A percentile compares a stretch with the other conserved stretches of the same genome.
phyloP scores from a whole-genome alignment of 345 rosid species.

The Microthlaspi erraticum region DNA sequence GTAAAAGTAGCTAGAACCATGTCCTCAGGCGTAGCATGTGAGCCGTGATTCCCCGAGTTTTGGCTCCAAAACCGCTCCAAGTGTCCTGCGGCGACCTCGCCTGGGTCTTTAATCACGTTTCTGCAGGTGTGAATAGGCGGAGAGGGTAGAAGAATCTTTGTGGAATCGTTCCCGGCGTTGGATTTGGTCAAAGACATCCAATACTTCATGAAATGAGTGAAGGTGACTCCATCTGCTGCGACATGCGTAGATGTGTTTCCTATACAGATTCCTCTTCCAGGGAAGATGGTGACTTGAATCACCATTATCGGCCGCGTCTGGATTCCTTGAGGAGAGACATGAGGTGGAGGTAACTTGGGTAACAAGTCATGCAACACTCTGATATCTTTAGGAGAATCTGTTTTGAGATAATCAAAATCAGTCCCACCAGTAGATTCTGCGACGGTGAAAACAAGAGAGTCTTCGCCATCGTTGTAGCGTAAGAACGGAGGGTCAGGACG shows the following conservation, averaged over 20 bases:
- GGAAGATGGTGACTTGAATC: constrained; percentile 48
- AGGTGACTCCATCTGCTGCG: constrained; percentile 45
- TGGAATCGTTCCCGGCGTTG: not conserved
- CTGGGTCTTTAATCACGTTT: constrained; percentile 46
- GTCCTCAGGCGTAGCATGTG: constrained; percentile 12
- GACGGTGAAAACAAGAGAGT: constrained; percentile 39
- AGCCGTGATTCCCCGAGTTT: not conserved
- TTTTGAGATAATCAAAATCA: constrained; percentile 36
- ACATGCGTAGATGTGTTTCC: constrained; percentile 39
- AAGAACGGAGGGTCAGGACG: constrained; percentile 42
- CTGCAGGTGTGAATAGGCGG: constrained; percentile 36
- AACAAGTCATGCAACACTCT: constrained; percentile 34
- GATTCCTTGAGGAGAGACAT: constrained; percentile 17
- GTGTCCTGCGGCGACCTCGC: constrained; percentile 33
- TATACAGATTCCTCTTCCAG: constrained; percentile 49
- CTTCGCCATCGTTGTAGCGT: constrained; percentile 42
- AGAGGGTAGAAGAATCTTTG: constrained; percentile 4
- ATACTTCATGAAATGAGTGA: constrained; percentile 42
- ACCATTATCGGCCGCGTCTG: constrained; percentile 31
- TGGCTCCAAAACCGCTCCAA: constrained; percentile 39
- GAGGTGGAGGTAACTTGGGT: constrained; percentile 39
- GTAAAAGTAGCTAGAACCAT: constrained; percentile 49
- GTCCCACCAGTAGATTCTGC: constrained; percentile 42
- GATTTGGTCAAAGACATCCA: constrained; percentile 49
- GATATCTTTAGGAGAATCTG: constrained; percentile 41